phyloP scores from a whole-genome alignment of 306 rosid species.

The Cicer chorassanicum region DNA sequence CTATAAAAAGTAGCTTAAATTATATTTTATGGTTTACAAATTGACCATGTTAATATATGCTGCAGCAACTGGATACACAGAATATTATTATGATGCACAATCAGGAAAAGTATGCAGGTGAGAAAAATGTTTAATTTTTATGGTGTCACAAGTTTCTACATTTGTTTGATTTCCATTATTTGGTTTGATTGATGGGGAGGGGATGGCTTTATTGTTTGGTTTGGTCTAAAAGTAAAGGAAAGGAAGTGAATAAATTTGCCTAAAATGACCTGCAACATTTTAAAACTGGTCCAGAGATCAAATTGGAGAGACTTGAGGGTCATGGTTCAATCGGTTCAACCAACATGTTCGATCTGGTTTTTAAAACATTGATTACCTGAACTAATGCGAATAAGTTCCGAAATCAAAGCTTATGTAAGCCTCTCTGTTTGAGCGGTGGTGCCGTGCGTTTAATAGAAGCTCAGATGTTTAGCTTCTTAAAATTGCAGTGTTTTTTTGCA shows the following conservation, averaged over 20 bases:
- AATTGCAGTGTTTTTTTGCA: too few relatives aligned
- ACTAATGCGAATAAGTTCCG: neutral
- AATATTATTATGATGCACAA: slow-evolving; percentile 74
- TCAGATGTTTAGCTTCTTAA: too few relatives aligned
- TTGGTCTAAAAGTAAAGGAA: neutral
- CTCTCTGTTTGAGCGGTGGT: too few relatives aligned
- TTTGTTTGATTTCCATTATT: neutral
- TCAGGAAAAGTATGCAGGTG: slow-evolving; percentile 93
- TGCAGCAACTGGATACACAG: slow-evolving; percentile 97
- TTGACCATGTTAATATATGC: slow-evolving; percentile 34
- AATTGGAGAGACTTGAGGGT: too few relatives aligned
- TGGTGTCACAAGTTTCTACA: slow-evolving; percentile 7
- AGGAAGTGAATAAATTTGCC: neutral
- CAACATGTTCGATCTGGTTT: too few relatives aligned
- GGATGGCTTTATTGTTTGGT: neutral
- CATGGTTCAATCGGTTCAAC: too few relatives aligned
- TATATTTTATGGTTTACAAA: slow-evolving; percentile 14
- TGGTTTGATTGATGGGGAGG: neutral
- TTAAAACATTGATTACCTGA: too few relatives aligned
- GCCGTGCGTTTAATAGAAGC: too few relatives aligned
- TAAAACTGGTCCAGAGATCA: too few relatives aligned
- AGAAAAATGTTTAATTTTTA: slow-evolving; percentile 41
- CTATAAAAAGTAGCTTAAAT: neutral
- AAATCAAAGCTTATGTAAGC: neutral
- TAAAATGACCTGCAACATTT: neutral